These are phyloP conservation scores for Malassezia globosa DNA, from an alignment of 1,284 basidiomycete species.

Conservation along the genomic window DNA sequence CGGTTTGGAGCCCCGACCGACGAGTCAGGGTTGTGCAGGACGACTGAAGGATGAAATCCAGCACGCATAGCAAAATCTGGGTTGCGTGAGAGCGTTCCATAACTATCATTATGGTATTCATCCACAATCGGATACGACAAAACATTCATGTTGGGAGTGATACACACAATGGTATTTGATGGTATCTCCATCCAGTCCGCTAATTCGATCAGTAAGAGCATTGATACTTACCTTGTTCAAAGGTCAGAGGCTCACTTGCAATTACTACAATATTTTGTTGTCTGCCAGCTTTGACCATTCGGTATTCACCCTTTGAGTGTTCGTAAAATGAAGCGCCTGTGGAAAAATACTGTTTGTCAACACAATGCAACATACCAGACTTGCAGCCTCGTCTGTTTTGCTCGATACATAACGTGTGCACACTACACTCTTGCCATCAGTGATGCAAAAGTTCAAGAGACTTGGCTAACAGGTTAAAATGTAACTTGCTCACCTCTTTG, in stretches of 20 bases:
- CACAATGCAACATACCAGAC: constrained; percentile 51
- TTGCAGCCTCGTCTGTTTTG: constrained; percentile 79
- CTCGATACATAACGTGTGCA: constrained; percentile 91
- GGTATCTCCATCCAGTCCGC: constrained; percentile 94
- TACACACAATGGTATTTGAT: constrained; percentile 69
- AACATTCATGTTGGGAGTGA: constrained; percentile 60
- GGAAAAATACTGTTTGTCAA: constrained; percentile 66
- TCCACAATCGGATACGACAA: constrained; percentile 87
- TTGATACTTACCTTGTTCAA: constrained; percentile 60
- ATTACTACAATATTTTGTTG: constrained; percentile 81
- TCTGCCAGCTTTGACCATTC: constrained; percentile 74
- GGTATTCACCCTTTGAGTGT: constrained; percentile 50
- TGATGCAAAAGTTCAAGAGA: constrained; percentile 89
- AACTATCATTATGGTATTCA: constrained; percentile 51
- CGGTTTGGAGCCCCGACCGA: background rate
- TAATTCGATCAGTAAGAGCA: constrained; percentile 42
- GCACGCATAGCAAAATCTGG: constrained; percentile 12
- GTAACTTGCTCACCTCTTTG: constrained; percentile 15
- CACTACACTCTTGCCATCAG: constrained; percentile 82
- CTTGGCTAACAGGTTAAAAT: constrained; percentile 57
- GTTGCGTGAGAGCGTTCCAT: background rate
- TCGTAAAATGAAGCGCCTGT: constrained; percentile 84
- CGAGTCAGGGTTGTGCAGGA: background rate
- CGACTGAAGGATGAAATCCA: constrained; percentile 2
- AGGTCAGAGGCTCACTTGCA: constrained; percentile 39